Evolutionary conservation across 495 filamentous ascomycete species (phyloP).

Genomic region (Terfezia boudieri): DNA sequence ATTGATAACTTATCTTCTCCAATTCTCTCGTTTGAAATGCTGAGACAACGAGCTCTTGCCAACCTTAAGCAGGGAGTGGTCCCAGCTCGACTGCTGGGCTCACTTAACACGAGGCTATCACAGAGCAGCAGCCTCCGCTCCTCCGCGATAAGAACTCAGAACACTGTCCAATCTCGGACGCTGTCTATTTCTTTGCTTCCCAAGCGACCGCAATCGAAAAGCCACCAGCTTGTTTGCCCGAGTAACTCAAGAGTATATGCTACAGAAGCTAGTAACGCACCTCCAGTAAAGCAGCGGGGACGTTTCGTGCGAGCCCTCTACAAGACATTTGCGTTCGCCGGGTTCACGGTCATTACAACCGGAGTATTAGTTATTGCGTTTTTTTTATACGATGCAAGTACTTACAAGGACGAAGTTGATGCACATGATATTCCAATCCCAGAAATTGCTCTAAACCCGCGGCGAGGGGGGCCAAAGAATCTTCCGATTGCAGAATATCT

Average conservation of each 20-base stretch:
- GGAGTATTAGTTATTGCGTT: constrained; percentile 46
- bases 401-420: constrained; percentile 47
- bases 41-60: no score
- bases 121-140: not conserved
- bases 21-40: no score
- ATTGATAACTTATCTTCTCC: no score
- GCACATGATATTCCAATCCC: constrained; percentile 60
- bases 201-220: not conserved
- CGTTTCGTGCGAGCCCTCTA: constrained; percentile 23
- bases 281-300: constrained; percentile 6
- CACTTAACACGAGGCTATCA: not conserved
- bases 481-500: constrained; percentile 57
- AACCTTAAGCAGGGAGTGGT: no score
- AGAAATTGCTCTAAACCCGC: constrained; percentile 55
- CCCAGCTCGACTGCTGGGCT: not conserved
- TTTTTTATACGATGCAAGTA: constrained; percentile 86
- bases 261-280: not conserved
- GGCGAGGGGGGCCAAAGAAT: constrained; percentile 82
- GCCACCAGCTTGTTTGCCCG: not conserved
- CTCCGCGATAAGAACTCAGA: not conserved
- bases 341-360: constrained; percentile 33
- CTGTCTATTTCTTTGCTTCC: not conserved
- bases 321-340: constrained; percentile 32
- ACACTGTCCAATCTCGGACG: not conserved
- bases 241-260: not conserved